Base-by-base conservation (phyloP, 179 eudicot species). In the Beta corolliflora region DNA sequence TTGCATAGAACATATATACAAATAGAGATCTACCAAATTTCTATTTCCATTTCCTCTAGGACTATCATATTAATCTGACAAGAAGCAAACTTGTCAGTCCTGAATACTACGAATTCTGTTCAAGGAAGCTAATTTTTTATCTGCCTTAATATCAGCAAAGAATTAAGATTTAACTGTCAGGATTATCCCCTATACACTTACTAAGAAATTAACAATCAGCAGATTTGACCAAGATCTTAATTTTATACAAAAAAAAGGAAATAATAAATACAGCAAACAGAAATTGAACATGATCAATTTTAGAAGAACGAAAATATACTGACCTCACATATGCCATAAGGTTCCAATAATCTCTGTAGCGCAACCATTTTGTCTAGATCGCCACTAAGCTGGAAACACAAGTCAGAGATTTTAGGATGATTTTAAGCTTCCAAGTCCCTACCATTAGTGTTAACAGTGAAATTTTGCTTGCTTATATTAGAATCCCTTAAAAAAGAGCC, bases 251-350 rank as follows among this genome's bases (percentile, higher is more conserved):
- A 66, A 25, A 66, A 66, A 29, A 25, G 18, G 12, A 4, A 45
- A 66, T 11, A 1, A 8, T 9, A 21, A 2, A 64, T 7, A 64
- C n/a, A 21, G 41, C 41, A 25, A 69, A 64, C 41, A 44, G 45
- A 71, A 9, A 21, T 11, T n/a, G 36, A 74, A 13, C 63, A 53
- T n/a, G 6, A 69, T 25, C 71, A 45, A 81, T 6, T 44, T 46
- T 25, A 41, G 60, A 61, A 73, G 29, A 70, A 63, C n/a, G 60
- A 54, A 36, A 25, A 65, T 8, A 58, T 13, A 81, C 92, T 66
- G 9, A 91, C 94, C 94, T 91, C 92, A 81, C 94, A 90, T 63
- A 91, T 90, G 55, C 92, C 92, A 76, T 88, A 90, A 61, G 92
- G 94, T 85, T 91, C 94, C 83, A 91, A 71, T 72, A 90, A 77